Conservation (phyloP, 106 monocot genomes). For the Narthecium ossifragum region DNA sequence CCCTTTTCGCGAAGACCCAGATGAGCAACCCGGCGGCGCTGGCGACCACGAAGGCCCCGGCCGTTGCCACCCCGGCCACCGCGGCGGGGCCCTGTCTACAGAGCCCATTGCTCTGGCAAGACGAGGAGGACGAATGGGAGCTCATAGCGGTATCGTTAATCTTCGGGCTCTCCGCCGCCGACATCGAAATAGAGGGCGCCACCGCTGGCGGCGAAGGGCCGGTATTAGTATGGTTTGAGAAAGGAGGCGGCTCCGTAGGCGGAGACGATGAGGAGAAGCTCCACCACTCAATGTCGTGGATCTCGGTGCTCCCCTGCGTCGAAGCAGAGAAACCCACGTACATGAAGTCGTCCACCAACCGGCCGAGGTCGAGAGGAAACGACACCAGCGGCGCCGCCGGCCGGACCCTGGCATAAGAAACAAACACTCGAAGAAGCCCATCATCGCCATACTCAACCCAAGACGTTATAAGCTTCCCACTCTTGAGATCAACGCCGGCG, state of each 20-base stretch:
- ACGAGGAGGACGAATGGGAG: constrained; percentile 16
- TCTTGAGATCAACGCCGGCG: constrained; percentile 53
- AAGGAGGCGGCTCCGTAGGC: not conserved
- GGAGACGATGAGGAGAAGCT: constrained; percentile 52
- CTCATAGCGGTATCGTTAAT: constrained; percentile 6
- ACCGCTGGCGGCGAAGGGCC: not conserved
- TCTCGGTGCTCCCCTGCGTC: constrained; percentile 95
- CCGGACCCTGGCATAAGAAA: constrained; percentile 61
- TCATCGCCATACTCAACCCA: constrained; percentile 70
- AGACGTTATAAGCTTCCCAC: constrained; percentile 62
- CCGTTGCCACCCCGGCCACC: constrained; percentile 71
- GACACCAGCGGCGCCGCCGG: constrained; percentile 50
- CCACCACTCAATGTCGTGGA: constrained; percentile 90
- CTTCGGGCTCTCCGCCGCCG: constrained; percentile 31
- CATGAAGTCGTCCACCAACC: constrained; percentile 40
- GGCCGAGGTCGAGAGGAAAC: constrained; percentile 48
- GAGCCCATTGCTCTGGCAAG: constrained; percentile 40
- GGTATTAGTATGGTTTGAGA: not conserved
- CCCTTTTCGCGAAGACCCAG: constrained; percentile 37
- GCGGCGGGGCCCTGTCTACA: constrained; percentile 65
- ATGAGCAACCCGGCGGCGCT: constrained; percentile 46
- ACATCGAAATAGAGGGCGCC: constrained; percentile 12
- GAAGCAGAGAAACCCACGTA: constrained; percentile 92
- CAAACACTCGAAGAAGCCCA: constrained; percentile 42
- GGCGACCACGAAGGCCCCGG: constrained; percentile 64